Evolutionary conservation across 768 basidiomycete species (phyloP).

Genomic region (Gloeopeniophorella convolvens): DNA sequence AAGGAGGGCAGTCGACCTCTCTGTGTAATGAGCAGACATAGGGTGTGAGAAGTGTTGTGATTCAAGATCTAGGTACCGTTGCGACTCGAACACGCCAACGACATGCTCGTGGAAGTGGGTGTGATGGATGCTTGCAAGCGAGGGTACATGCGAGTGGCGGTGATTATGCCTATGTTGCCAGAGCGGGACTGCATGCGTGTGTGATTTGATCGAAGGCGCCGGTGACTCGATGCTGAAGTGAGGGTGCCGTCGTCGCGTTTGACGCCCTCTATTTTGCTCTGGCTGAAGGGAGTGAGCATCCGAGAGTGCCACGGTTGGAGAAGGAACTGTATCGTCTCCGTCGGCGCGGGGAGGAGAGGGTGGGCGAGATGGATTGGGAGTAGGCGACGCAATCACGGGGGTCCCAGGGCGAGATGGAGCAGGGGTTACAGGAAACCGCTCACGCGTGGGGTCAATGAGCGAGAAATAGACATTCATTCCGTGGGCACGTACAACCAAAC

Average conservation of each 20-base stretch:
- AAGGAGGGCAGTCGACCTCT: constrained; percentile 39
- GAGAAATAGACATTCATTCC: constrained; percentile 58
- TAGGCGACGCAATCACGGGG: not conserved
- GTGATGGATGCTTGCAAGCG: constrained; percentile 10
- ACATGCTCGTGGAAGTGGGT: constrained; percentile 38
- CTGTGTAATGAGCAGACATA: constrained; percentile 36
- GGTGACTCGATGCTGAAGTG: constrained; percentile 8
- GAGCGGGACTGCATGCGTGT: constrained; percentile 1
- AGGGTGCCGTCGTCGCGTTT: constrained; percentile 6
- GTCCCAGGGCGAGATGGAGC: constrained; percentile 9
- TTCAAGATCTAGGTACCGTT: constrained; percentile 64
- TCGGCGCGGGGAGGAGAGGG: constrained; percentile 10
- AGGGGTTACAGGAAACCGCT: constrained; percentile 36
- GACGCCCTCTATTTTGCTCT: constrained; percentile 1
- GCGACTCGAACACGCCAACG: constrained; percentile 70
- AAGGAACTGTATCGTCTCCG: constrained; percentile 27
- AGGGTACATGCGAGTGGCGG: constrained; percentile 13
- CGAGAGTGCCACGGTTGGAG: constrained; percentile 32
- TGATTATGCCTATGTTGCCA: constrained; percentile 6
- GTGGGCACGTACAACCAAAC: constrained; percentile 50
- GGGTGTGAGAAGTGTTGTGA: constrained; percentile 46
- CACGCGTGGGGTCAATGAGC: constrained; percentile 56
- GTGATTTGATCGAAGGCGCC: not conserved
- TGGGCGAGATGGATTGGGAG: constrained; percentile 8
- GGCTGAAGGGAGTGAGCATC: constrained; percentile 18